Conservation (phyloP, 129 eudicot species). For the Logfia minima region DNA sequence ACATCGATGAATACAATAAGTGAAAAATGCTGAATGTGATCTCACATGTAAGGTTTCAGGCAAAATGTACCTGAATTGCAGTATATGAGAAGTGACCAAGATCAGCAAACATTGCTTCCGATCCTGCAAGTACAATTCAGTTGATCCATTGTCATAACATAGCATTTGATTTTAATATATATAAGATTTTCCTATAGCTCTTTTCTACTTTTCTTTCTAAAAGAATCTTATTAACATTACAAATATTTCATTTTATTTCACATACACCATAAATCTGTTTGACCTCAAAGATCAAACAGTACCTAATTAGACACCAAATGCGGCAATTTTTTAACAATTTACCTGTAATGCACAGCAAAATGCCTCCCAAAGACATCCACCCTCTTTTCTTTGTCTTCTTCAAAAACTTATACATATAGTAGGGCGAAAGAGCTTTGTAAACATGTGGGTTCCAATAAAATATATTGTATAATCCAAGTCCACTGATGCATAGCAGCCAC, state of each 20-base stretch:
- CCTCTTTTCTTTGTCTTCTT: conserved; percentile 84
- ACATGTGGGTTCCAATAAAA: conserved; percentile 72
- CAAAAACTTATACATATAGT: conserved; percentile 84
- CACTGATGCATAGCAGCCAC: conserved; percentile 88
- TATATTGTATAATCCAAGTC: conserved; percentile 83
- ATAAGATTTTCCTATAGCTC: neutral
- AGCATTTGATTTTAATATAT: neutral
- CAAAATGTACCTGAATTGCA: conserved; percentile 79
- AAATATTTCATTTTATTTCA: no score
- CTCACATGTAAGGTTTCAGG: conserved; percentile 1
- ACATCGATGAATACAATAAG: neutral
- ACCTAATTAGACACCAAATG: neutral
- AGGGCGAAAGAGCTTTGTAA: conserved; percentile 89
- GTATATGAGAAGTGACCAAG: conserved; percentile 91
- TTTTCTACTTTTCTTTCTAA: no score
- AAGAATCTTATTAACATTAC: no score
- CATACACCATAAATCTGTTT: conserved; percentile 7
- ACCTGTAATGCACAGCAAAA: conserved; percentile 92
- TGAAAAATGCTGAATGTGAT: neutral
- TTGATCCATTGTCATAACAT: conserved; percentile 6
- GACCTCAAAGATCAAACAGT: conserved; percentile 11
- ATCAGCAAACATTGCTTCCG: conserved; percentile 99
- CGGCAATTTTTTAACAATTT: neutral
- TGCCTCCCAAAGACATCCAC: conserved; percentile 98
- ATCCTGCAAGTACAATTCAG: conserved; percentile 54